Percentiles rank a stretch among this genome's conserved stretches.
phyloP scores from a whole-genome alignment of 192 early-diverging fungal genomes.

The Coemansia umbellata region DNA sequence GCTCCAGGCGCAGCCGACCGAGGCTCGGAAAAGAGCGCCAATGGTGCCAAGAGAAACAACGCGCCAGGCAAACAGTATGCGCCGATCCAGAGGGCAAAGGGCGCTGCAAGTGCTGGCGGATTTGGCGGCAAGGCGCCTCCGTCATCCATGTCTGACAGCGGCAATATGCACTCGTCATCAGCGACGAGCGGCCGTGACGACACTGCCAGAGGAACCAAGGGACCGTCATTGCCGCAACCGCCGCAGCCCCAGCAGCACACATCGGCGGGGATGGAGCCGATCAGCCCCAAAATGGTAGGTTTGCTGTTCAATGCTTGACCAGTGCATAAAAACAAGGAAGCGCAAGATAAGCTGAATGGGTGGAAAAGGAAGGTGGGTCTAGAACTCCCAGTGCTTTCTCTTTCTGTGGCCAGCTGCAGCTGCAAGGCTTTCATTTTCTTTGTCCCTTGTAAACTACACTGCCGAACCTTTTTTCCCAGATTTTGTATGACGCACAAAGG shows the following conservation, averaged over 20 bases:
- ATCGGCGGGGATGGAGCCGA: conserved; percentile 35
- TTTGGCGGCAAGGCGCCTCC: conserved; percentile 2
- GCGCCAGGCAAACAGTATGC: background rate
- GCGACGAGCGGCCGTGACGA: conserved; percentile 10
- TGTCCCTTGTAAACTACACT: no score
- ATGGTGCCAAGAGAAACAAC: background rate
- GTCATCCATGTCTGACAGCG: conserved; percentile 2
- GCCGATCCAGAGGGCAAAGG: conserved; percentile 5
- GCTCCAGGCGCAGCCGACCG: background rate
- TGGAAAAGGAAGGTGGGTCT: no score
- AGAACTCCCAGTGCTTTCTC: no score
- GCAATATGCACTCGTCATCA: conserved; percentile 9
- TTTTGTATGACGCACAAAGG: no score
- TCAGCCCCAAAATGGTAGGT: conserved; percentile 50
- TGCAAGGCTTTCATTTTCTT: no score
- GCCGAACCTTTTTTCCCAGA: no score
- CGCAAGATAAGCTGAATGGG: no score
- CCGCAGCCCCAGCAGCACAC: no score
- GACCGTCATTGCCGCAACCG: conserved; percentile 3
- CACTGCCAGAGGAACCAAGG: conserved; percentile 1
- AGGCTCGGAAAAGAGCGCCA: background rate
- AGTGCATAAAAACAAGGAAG: no score
- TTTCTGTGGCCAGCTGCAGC: no score
- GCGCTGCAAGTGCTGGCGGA: background rate
- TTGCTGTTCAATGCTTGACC: no score